Conservation (phyloP, 1,284 basidiomycete species). For the Amylostereum areolatum region DNA sequence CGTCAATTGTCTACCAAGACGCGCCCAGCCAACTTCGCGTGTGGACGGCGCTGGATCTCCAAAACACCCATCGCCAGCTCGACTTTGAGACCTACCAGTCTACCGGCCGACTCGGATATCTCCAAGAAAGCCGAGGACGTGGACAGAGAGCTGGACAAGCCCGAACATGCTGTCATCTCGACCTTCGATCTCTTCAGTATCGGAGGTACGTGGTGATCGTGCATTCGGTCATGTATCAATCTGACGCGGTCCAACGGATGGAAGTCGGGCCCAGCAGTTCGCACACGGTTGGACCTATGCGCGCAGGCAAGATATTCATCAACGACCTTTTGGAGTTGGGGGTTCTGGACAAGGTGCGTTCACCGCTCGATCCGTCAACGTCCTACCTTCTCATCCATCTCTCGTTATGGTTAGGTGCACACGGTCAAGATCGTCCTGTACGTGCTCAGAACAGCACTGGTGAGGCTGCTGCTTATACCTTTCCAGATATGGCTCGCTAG, state of each 20-base stretch:
- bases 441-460: constrained; percentile 18
- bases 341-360: constrained; percentile 63
- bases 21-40: no score
- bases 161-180: constrained; percentile 91
- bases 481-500: constrained; percentile 67
- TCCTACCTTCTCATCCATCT: constrained; percentile 1
- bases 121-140: constrained; percentile 3
- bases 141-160: constrained; percentile 21
- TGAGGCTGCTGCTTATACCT: neutral
- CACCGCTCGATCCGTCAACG: constrained; percentile 1
- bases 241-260: constrained; percentile 29
- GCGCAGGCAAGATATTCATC: constrained; percentile 85
- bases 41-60: no score
- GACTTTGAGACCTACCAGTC: no score
- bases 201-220: constrained; percentile 50
- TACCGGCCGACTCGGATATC: no score
- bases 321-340: constrained; percentile 66
- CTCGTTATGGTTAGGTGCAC: constrained; percentile 43
- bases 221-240: constrained; percentile 24
- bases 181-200: constrained; percentile 94
- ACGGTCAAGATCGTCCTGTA: constrained; percentile 84
- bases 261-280: constrained; percentile 53
- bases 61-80: no score
- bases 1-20: no score
- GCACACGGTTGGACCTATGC: constrained; percentile 88